Evolutionary conservation across 1,284 basidiomycete species (phyloP).

Genomic region (Neolentinus lepideus): DNA sequence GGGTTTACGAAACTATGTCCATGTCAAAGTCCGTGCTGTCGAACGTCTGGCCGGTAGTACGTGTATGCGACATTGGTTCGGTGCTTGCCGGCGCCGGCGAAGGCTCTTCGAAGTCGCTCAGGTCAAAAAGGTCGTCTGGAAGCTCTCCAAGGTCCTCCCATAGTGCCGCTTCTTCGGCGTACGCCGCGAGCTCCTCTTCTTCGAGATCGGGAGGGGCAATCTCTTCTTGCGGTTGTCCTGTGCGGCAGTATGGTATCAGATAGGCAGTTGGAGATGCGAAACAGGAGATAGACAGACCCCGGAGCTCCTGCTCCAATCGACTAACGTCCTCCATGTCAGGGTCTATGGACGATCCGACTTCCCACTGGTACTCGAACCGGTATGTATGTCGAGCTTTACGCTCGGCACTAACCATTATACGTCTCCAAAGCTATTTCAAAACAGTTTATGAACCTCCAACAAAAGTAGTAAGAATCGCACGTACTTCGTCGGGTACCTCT

Average conservation of each 20-base stretch:
- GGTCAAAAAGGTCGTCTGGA: conserved; percentile 20
- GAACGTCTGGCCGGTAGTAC: neutral
- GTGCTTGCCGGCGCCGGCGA: neutral
- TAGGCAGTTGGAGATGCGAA: neutral
- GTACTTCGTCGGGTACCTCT: conserved; percentile 58
- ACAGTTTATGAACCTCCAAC: neutral
- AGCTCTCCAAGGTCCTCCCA: conserved; percentile 44
- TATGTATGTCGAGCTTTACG: conserved; percentile 43
- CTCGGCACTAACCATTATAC: conserved; percentile 48
- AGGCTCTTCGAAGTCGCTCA: conserved; percentile 20
- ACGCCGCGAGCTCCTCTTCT: conserved; percentile 50
- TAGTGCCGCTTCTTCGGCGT: conserved; percentile 45
- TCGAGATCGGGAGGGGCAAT: conserved; percentile 38
- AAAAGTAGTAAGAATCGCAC: conserved; percentile 3
- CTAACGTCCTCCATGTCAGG: conserved; percentile 56
- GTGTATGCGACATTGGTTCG: neutral
- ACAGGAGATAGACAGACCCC: conserved; percentile 21
- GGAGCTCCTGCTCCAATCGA: conserved; percentile 50
- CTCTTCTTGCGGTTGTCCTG: conserved; percentile 9
- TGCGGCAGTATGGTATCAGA: neutral
- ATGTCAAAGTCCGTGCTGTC: neutral
- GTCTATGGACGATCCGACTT: conserved; percentile 69
- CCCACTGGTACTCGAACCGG: conserved; percentile 52
- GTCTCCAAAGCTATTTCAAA: conserved; percentile 45
- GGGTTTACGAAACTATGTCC: neutral